A percentile compares a stretch with the other conserved stretches of the same genome.
These are phyloP conservation scores for Pseudogymnoascus sp. DNA, from an alignment of 2,329 filamentous ascomycete species.

Conservation along the genomic window DNA sequence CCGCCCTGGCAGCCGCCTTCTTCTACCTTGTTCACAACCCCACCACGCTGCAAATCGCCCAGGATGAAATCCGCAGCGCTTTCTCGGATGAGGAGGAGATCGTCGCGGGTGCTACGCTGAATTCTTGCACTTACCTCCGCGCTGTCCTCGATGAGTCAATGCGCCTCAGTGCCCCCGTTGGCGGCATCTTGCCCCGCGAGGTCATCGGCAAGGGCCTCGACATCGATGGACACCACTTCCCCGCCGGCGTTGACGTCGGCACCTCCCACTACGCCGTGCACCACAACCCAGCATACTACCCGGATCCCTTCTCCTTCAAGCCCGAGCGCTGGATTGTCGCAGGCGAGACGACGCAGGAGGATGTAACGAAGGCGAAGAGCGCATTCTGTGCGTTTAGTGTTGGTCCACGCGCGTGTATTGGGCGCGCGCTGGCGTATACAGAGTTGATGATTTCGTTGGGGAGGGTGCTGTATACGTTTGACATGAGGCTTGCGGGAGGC, in stretches of 20 bases:
- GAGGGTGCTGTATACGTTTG: constrained; percentile 15
- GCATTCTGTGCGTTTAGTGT: constrained; percentile 24
- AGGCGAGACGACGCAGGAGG: constrained; percentile 13
- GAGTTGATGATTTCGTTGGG: constrained; percentile 23
- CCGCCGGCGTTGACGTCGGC: constrained; percentile 36
- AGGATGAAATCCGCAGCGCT: constrained; percentile 19
- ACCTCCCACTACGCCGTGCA: constrained; percentile 39
- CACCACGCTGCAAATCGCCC: constrained; percentile 24
- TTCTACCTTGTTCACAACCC: constrained; percentile 34
- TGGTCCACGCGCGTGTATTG: constrained; percentile 23
- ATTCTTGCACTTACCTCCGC: constrained; percentile 32
- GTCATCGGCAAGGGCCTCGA: constrained; percentile 19
- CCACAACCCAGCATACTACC: constrained; percentile 37
- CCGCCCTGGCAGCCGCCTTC: constrained; percentile 30
- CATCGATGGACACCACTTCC: constrained; percentile 25
- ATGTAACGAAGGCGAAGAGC: constrained; percentile 16
- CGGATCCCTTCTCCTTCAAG: constrained; percentile 32
- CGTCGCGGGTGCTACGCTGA: constrained; percentile 26
- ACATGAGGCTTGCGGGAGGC: constrained; percentile 19
- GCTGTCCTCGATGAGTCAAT: constrained; percentile 34
- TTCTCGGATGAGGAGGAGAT: constrained; percentile 30
- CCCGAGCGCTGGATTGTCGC: constrained; percentile 41
- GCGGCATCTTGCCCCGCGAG: constrained; percentile 20
- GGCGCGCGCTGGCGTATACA: constrained; percentile 22
- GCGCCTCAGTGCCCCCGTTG: constrained; percentile 23